Conservation (phyloP, 768 basidiomycete species). For the Russula earlei region DNA sequence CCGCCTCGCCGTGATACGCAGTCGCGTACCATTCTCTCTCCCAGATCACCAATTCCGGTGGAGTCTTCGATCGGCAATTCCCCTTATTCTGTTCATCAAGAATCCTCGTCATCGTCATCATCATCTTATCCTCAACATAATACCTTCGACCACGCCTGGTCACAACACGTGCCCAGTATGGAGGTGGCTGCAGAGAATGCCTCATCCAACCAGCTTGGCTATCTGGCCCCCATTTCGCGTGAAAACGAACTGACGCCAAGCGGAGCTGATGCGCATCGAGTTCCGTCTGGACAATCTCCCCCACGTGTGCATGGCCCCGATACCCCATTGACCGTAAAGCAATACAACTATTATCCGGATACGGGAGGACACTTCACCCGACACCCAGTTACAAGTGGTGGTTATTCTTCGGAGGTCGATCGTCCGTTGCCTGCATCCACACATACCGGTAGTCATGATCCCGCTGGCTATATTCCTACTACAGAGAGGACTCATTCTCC, state of each 20-base stretch:
- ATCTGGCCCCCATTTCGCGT: neutral
- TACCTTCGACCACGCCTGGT: neutral
- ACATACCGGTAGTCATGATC: neutral
- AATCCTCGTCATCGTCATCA: too few relatives aligned
- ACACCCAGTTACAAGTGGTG: neutral
- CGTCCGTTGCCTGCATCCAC: neutral
- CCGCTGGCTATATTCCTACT: neutral
- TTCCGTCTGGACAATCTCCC: neutral
- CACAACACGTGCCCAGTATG: neutral
- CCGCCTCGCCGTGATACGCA: slow-evolving; percentile 2
- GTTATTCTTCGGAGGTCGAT: neutral
- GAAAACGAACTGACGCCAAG: neutral
- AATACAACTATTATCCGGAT: neutral
- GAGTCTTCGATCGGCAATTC: neutral
- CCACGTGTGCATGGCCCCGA: neutral
- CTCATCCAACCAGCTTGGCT: neutral
- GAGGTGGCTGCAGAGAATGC: neutral
- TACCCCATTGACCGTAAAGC: neutral
- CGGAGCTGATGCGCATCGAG: neutral
- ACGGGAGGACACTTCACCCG: neutral
- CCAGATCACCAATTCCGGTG: neutral
- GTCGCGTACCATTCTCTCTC: neutral
- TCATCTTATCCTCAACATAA: neutral
- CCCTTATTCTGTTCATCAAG: neutral
- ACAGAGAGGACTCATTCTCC: slow-evolving; percentile 12